These are phyloP conservation scores for Perilla frutescens DNA, from an alignment of 257 asterid species.

Conservation along the genomic window DNA sequence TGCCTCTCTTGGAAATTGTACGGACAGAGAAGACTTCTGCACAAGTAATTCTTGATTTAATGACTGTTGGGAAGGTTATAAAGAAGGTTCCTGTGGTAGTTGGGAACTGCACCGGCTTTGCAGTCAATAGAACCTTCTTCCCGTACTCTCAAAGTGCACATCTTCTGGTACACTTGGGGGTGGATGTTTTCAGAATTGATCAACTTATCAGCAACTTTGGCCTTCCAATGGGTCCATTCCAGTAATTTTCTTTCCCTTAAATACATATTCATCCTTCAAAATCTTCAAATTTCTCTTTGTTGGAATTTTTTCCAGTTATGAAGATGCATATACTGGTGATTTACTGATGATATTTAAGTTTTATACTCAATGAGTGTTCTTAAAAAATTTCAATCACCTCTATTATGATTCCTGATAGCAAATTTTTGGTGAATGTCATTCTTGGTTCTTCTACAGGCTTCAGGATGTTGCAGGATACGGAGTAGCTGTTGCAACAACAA, in stretches of 20 bases:
- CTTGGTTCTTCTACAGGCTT: conserved; percentile 64
- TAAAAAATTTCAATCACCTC: neutral
- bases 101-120: conserved; percentile 98
- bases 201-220: conserved; percentile 79
- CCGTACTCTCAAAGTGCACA: conserved; percentile 90
- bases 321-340: conserved; percentile 13
- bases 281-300: conserved; percentile 22
- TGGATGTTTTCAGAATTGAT: conserved; percentile 92
- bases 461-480: conserved; percentile 97
- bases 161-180: conserved; percentile 80
- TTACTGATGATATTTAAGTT: conserved; percentile 3
- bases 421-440: conserved; percentile 31
- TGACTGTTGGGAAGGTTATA: conserved; percentile 86
- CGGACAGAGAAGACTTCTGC: conserved; percentile 92
- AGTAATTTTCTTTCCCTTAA: conserved; percentile 63
- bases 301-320: conserved; percentile 20
- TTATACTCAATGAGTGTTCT: conserved; percentile 21
- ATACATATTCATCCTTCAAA: conserved; percentile 3
- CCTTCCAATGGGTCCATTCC: conserved; percentile 98
- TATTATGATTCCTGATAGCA: neutral
- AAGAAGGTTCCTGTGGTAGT: conserved; percentile 97
- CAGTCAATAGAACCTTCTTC: conserved; percentile 94
- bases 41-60: conserved; percentile 88
- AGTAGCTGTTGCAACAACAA: conserved; percentile 70
- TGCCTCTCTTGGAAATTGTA: conserved; percentile 95